A percentile compares a stretch with the other conserved stretches of the same genome.
These are phyloP conservation scores for Fusarium sp. DNA, from an alignment of 2,329 filamentous ascomycete genomes.

Conservation along the genomic window DNA sequence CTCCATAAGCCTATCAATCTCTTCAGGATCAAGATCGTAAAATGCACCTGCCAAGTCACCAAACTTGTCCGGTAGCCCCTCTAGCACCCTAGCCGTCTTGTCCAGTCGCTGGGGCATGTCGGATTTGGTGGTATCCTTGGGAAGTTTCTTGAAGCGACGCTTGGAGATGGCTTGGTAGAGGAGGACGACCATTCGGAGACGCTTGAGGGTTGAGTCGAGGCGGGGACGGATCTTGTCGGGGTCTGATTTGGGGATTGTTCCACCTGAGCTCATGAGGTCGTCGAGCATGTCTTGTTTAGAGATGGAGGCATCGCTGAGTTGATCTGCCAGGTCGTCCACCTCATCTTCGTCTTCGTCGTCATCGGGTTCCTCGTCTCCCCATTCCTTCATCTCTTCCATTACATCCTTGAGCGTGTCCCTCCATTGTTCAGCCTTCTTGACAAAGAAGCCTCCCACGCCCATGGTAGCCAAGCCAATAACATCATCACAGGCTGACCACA, in stretches of 20 bases:
- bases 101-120: slow-evolving; percentile 62
- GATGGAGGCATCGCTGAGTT: slow-evolving; percentile 46
- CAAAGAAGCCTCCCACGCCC: slow-evolving; percentile 77
- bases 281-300: slow-evolving; percentile 72
- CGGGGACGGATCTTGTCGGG: slow-evolving; percentile 73
- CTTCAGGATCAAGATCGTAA: slow-evolving; percentile 73
- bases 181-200: slow-evolving; percentile 74
- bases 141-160: slow-evolving; percentile 73
- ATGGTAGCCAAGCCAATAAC: slow-evolving; percentile 72
- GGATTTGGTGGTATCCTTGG: slow-evolving; percentile 48
- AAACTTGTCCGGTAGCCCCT: slow-evolving; percentile 72
- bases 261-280: slow-evolving; percentile 72
- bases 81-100: slow-evolving; percentile 66
- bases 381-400: slow-evolving; percentile 87
- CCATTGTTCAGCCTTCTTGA: slow-evolving; percentile 79
- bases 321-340: slow-evolving; percentile 56
- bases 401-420: slow-evolving; percentile 83
- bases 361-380: slow-evolving; percentile 79
- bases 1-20: slow-evolving; percentile 70
- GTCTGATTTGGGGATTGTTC: slow-evolving; percentile 73
- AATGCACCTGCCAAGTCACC: slow-evolving; percentile 79
- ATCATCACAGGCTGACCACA: slow-evolving; percentile 88
- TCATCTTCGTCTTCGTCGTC: slow-evolving; percentile 65
- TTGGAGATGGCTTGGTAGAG: slow-evolving; percentile 79
- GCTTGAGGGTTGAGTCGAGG: slow-evolving; percentile 72